Evolutionary conservation across 2,329 filamentous ascomycete species (phyloP).

Genomic region (Lasiodiplodia theobromae): DNA sequence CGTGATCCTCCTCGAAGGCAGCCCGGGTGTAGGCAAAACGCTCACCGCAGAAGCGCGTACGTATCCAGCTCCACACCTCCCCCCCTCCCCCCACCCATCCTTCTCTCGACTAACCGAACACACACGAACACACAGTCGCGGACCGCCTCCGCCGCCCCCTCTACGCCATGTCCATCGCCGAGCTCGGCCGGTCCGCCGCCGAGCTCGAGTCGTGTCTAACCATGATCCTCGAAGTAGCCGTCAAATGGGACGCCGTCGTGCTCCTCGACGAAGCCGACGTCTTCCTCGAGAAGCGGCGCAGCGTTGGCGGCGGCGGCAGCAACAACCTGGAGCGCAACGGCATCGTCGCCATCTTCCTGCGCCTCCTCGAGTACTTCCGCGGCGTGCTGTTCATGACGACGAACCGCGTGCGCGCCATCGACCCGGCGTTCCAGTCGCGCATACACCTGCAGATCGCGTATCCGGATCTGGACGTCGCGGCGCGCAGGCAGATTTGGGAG

Average conservation of each 20-base stretch:
- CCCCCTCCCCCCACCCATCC: not conserved
- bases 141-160: constrained; percentile 51
- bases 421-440: constrained; percentile 31
- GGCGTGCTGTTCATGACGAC: constrained; percentile 47
- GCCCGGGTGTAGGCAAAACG: constrained; percentile 28
- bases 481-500: not conserved
- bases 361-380: constrained; percentile 27
- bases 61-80: not conserved
- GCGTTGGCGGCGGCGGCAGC: constrained; percentile 33
- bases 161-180: constrained; percentile 56
- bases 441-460: constrained; percentile 44
- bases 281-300: constrained; percentile 56
- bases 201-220: constrained; percentile 58
- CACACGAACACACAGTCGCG: constrained; percentile 36
- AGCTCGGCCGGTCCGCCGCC: constrained; percentile 55
- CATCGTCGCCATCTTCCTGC: constrained; percentile 40
- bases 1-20: constrained; percentile 27
- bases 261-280: constrained; percentile 63
- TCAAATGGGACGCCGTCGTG: constrained; percentile 60
- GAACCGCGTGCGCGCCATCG: constrained; percentile 43
- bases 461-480: constrained; percentile 2
- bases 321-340: constrained; percentile 59
- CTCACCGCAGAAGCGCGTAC: constrained; percentile 27
- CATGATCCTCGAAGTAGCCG: constrained; percentile 56
- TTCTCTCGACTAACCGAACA: not conserved